A percentile compares a stretch with the other conserved stretches of the same genome.
Evolutionary conservation across 1,284 basidiomycete genomes (phyloP).

Genomic region (Cryptococcus depauperatus): DNA sequence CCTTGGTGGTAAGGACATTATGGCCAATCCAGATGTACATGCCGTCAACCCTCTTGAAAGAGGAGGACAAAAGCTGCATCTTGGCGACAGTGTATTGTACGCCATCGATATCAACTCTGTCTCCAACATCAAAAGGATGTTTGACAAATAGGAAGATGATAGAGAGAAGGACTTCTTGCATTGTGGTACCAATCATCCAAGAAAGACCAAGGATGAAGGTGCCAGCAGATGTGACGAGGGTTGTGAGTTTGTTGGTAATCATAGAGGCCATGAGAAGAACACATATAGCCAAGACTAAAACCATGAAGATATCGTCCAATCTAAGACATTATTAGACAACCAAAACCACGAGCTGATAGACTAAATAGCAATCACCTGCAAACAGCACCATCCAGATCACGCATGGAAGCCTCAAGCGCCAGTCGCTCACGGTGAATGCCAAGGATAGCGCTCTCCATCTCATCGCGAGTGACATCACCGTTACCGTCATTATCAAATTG

Average conservation of each 20-base stretch:
- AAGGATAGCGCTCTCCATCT: conserved; percentile 68
- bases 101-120: conserved; percentile 55
- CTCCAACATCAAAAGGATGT: conserved; percentile 84
- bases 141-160: conserved; percentile 75
- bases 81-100: conserved; percentile 70
- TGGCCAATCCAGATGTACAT: conserved; percentile 57
- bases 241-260: conserved; percentile 61
- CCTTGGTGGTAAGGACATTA: conserved; percentile 57
- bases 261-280: conserved; percentile 66
- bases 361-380: too few relatives aligned
- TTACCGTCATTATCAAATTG: conserved; percentile 80
- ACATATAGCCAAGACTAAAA: conserved; percentile 54
- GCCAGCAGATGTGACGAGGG: conserved; percentile 69
- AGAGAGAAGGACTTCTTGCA: conserved; percentile 48
- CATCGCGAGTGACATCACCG: conserved; percentile 66
- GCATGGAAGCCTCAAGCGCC: conserved; percentile 77
- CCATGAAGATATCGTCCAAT: conserved; percentile 47
- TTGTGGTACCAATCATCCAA: conserved; percentile 73
- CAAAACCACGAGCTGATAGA: conserved; percentile 61
- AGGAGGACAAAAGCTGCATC: conserved; percentile 70
- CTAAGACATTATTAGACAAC: conserved; percentile 43
- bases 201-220: conserved; percentile 75
- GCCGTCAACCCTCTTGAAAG: conserved; percentile 48
- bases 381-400: conserved; percentile 82
- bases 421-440: conserved; percentile 78